Base-by-base conservation (phyloP, 176 grass and related monocot genomes). In the Triticum dicoccoides region DNA sequence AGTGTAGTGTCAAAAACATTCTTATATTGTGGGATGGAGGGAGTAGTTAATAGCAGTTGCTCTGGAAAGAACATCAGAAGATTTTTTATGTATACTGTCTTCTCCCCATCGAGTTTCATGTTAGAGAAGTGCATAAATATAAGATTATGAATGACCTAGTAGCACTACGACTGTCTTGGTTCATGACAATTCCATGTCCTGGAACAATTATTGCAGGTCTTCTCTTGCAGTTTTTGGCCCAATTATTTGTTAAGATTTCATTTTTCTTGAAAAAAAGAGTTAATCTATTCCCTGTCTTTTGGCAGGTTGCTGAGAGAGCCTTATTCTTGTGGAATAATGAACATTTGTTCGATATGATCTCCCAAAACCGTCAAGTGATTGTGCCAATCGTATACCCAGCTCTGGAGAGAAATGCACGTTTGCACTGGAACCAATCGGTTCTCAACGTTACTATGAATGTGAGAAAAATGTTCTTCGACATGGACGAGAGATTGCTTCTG, bases 271-370 rank as follows among this genome's bases (percentile, higher is more conserved):
- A 27, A 80, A 83, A 30, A 49, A 61, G 9, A n/a, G 63, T 84
- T 76, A 23, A 27, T 51, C 81, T 49, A 20, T 51, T 87, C 65
- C 35, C 35, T 20, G 29, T 11, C 23, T 24, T 85, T 86, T 89
- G 21, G 44, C 94, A 99, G 97, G 94, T 99, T 89, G 94, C 97
- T 15, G 97, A 99, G 78, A 94, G 97, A 73, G 89, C 97, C 7
- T 80, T 99, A 74, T 94, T 99, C 86, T 84, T 99, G 80, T 99
- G 94, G 90, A 99, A 99, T 65, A 99, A 99, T 20, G 94, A 99
- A 65, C 97, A 97, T 52, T 71, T 99, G 84, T 91, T 99, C 0
- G 92, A 80, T 70, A 82, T 99, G 86, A 96, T 99, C 17, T 89
- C 97, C 25, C 92, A 99, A 85, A 94, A 99, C 23, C 89, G 94